Base-by-base conservation (phyloP, 1,139 yeast species). In the Zygoascus hellenicus region DNA sequence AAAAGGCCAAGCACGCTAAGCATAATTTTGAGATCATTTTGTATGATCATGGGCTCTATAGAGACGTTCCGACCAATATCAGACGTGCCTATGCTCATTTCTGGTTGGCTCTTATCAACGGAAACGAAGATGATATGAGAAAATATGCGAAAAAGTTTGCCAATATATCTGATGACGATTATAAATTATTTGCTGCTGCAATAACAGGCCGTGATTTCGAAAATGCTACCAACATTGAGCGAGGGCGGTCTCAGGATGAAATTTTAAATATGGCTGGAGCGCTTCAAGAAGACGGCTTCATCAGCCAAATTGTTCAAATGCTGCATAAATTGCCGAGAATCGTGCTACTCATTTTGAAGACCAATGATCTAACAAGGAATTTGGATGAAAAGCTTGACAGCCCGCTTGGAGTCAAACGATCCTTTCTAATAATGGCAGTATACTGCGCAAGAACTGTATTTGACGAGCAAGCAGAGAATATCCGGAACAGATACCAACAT, bases 41-140 rank as follows among this genome's bases (percentile, higher is more conserved):
- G 30, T 94, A 89, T 61, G 99, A 94, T 64, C 98, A 94, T 65
- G 99, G 98, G 0, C 72, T 94, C 30, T 92, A 92, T 64, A 74
- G 99, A 52, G 79, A 84, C 49, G 89, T 94, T 15, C 86, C 95
- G 1, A 70, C 84, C 2, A 76, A 78, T 48, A 77, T 85, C 76
- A 80, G 95, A 54, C 71, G 90, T 30, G 83, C 85, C 52, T 92
- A 92, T 64, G 86, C 97, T 0, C 87, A 82, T 55, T 87, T 92
- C 62, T 92, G 99, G 99, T 69, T 92, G 26, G 88, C 97, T 0
- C 71, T 94, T 43, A 67, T 92, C 50, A 94, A 88, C 54, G 77
- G 77, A 41, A 80, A 90, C 61, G 74, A 76, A 10, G 74, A 71
- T 1, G 69, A 69, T 13, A 87, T 92, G 95, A 74, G 75, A 53